Evolutionary conservation across 805 yeast genomes (phyloP).

Genomic region (Sungouiozyma ichnusensis): DNA sequence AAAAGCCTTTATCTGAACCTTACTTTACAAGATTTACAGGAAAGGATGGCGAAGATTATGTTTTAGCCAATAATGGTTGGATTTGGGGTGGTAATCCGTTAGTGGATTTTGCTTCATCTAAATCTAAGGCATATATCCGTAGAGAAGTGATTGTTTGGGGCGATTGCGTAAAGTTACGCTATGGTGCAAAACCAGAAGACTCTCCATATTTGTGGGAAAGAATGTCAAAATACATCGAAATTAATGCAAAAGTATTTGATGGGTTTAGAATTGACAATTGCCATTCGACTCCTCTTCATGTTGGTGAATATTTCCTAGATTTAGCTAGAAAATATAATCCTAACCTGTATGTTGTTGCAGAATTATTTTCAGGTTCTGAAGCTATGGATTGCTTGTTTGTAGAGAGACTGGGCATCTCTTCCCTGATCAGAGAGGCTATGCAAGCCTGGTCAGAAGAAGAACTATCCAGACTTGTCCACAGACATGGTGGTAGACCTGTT

Average conservation of each 20-base stretch:
- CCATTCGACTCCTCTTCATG: conserved; percentile 93
- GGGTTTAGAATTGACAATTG: conserved; percentile 94
- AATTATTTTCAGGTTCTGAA: conserved; percentile 86
- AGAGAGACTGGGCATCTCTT: conserved; percentile 79
- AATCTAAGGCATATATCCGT: conserved; percentile 71
- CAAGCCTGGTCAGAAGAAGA: conserved; percentile 88
- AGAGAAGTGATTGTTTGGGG: conserved; percentile 97
- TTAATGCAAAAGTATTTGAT: conserved; percentile 63
- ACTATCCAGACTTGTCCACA: conserved; percentile 73
- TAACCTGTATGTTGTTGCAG: conserved; percentile 86
- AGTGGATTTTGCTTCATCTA: conserved; percentile 79
- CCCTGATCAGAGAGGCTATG: conserved; percentile 93
- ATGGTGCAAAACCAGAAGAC: conserved; percentile 67
- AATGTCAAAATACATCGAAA: conserved; percentile 66
- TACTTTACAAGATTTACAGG: conserved; percentile 68
- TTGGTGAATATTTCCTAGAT: conserved; percentile 81
- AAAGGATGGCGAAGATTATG: conserved; percentile 46
- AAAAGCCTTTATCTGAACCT: conserved; percentile 66
- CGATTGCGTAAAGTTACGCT: conserved; percentile 88
- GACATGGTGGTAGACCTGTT: conserved; percentile 91
- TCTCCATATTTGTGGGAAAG: conserved; percentile 85
- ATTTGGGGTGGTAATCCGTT: conserved; percentile 95
- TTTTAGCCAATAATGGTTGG: conserved; percentile 95
- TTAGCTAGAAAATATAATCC: conserved; percentile 80
- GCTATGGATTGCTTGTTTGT: conserved; percentile 83